These are phyloP conservation scores for Pseudonitzschia multistriata DNA, from an alignment of 108 stramenopile species.

Conservation along the genomic window DNA sequence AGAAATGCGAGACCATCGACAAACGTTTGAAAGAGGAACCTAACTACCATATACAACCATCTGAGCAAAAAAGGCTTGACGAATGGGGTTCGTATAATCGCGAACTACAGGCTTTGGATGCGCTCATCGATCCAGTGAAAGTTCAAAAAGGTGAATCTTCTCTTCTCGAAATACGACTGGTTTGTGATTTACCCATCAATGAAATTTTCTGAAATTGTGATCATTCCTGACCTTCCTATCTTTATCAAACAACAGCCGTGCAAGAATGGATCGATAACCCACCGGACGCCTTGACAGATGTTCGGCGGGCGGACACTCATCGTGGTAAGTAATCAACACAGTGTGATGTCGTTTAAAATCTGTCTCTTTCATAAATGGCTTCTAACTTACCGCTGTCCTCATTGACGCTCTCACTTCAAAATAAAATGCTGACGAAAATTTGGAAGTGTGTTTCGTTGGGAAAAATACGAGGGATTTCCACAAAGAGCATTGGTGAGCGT, in stretches of 20 bases:
- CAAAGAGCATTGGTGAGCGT: slow-evolving; percentile 60
- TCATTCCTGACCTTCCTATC: background rate
- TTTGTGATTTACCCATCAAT: too few relatives aligned
- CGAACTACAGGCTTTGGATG: slow-evolving; percentile 53
- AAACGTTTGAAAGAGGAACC: slow-evolving; percentile 26
- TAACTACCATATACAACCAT: slow-evolving; percentile 34
- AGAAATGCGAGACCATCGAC: slow-evolving; percentile 47
- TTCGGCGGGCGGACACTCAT: slow-evolving; percentile 83
- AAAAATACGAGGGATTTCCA: slow-evolving; percentile 64
- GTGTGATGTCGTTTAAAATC: background rate
- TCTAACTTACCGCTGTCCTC: background rate
- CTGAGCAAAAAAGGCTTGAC: slow-evolving; percentile 50
- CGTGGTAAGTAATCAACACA: slow-evolving; percentile 22
- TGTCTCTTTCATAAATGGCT: background rate
- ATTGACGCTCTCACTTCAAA: background rate
- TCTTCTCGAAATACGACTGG: slow-evolving; percentile 9
- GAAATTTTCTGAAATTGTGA: background rate
- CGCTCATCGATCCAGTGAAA: slow-evolving; percentile 29
- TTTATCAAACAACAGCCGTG: slow-evolving; percentile 32
- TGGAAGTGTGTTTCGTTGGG: slow-evolving; percentile 53
- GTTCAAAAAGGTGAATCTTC: slow-evolving; percentile 11
- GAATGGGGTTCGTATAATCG: slow-evolving; percentile 33
- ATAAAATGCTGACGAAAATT: background rate
- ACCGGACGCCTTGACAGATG: slow-evolving; percentile 74
- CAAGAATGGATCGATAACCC: slow-evolving; percentile 72